Base-by-base conservation (phyloP, 257 asterid species). In the Scutellaria barbata region DNA sequence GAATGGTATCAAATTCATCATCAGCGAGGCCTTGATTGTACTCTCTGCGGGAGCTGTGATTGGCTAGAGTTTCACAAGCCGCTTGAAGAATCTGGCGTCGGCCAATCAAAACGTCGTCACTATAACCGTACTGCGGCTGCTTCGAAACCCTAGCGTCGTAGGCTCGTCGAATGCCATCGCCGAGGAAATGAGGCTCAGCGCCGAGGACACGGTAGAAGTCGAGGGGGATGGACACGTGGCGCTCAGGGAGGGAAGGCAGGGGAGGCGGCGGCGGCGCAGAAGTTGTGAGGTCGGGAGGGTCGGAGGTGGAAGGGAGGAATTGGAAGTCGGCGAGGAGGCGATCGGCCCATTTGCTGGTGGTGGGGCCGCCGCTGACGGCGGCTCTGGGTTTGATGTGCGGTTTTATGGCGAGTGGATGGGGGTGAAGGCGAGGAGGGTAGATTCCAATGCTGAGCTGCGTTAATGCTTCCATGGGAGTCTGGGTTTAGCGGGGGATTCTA, bases 311-410 rank as follows among this genome's bases (percentile, higher is more conserved):
- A 47, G 99, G 99, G 63, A 89, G 88, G 82, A 92, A 95, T 64
- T 95, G 99, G 83, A 95, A 92, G 78, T 95, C 99, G 61, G 89
- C 73, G 73, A 95, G 85, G 35, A 95, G 98, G 75, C 99, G 98
- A 25, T 95, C 98, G 17, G 99, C 99, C 99, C 99, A 95, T 87
- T 79, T 88, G 81, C 93, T 92, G 67, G 87, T 71, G 69, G 91
- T 82, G 55, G 90, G 16, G 69, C 88, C 89, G 66, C 96, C 86
- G 81, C 79, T 83, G 9, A 85, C 81, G 63, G 90, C 77, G 65
- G 97, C 98, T 53, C 70, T 78, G 79, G 85, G 83, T 50, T 73
- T 86, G 66, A 76, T 64, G 69, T 64, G 75, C 33, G 68, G 77
- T 17, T 65, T 85, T 52, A 55, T 77, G 82, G 63, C 77, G 72